Base-by-base conservation (phyloP, 139 green algal species). In the Trebouxia sp. region DNA sequence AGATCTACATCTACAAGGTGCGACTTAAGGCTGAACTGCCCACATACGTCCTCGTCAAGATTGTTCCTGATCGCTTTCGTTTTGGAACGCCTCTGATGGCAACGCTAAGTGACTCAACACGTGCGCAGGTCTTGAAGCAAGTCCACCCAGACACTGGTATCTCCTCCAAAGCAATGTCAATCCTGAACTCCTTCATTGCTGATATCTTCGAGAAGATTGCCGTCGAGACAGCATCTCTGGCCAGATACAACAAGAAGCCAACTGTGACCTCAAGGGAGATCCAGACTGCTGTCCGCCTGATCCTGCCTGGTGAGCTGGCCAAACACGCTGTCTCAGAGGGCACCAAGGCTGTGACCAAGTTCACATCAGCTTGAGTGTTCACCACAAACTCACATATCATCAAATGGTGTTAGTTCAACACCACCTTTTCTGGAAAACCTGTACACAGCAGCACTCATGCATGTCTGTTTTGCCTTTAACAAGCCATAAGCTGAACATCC, bases 1-100 rank as follows among this genome's bases (percentile, higher is more conserved):
- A 98, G 93, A 97, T 98, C 76, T 98, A 98, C 91, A 98, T 98
- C 89, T 98, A 98, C 94, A 98, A 98, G 90, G 95, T 98, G 76
- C 35, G 72, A 22, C 65, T 51, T 43, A 20, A 69, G 26, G 47
- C 45, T 51, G 17, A 17, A 32, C 14, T 50, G 38, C 56, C 32
- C n/a, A n/a, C n/a, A n/a, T n/a, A n/a, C n/a, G n/a, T n/a, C n/a
- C n/a, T 38, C 58, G 11, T 72, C 58, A 38, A 35, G 20, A 38
- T 72, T 17, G 58, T 11, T 72, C 24, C n/a, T n/a, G n/a, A n/a
- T n/a, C n/a, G n/a, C n/a, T n/a, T n/a, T n/a, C n/a, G n/a, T n/a
- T n/a, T n/a, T n/a, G n/a, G n/a, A n/a, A n/a, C n/a, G n/a, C n/a
- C n/a, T n/a, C n/a, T n/a, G n/a, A n/a, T n/a, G n/a, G n/a, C n/a